These are phyloP conservation scores for Pleurostoma richardsiae DNA, from an alignment of 2,329 filamentous ascomycete species.

Conservation along the genomic window DNA sequence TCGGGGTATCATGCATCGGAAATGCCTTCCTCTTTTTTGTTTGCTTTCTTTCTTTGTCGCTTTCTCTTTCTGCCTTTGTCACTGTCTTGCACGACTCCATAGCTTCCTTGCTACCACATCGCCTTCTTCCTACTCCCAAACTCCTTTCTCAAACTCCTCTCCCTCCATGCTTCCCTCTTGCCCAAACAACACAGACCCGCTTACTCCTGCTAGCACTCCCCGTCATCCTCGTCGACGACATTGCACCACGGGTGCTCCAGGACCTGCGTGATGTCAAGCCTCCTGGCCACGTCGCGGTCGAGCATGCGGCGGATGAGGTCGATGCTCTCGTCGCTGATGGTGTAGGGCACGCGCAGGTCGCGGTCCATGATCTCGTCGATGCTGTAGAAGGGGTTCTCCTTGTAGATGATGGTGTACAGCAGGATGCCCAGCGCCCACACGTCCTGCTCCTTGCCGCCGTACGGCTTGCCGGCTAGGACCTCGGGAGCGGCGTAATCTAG, in stretches of 20 bases:
- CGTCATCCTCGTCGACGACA: constrained; percentile 4
- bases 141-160: neutral
- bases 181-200: neutral
- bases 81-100: too few relatives aligned
- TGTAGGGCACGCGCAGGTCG: constrained; percentile 83
- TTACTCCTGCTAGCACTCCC: neutral
- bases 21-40: neutral
- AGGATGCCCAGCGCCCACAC: constrained; percentile 97
- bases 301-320: constrained; percentile 90
- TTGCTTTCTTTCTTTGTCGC: too few relatives aligned
- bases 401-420: constrained; percentile 98
- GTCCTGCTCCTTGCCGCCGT: constrained; percentile 94
- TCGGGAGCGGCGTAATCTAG: constrained; percentile 97
- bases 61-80: too few relatives aligned
- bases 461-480: constrained; percentile 86
- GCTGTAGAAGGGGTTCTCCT: constrained; percentile 98
- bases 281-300: constrained; percentile 76
- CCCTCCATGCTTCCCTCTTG: neutral
- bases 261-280: constrained; percentile 84
- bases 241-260: constrained; percentile 80
- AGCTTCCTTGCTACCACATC: too few relatives aligned
- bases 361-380: constrained; percentile 99
- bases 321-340: constrained; percentile 87
- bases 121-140: neutral
- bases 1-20: neutral